Conservation (phyloP, 2,329 filamentous ascomycete genomes). For the Colletotrichum coccodes region DNA sequence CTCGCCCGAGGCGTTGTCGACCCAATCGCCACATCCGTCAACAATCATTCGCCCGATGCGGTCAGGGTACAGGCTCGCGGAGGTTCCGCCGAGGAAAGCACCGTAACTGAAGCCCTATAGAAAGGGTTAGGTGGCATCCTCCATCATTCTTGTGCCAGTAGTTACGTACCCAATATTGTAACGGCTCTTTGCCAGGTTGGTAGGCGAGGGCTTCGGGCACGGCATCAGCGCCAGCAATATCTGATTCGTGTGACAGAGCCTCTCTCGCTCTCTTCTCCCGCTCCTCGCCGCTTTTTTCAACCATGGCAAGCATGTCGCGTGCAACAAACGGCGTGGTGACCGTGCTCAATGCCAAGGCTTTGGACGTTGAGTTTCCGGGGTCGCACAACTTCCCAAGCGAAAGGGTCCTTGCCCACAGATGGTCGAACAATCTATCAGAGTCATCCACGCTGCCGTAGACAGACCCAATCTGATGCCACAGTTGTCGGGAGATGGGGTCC, state of each 20-base stretch:
- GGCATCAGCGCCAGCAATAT: not conserved
- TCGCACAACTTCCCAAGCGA: not conserved
- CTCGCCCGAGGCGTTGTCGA: constrained; percentile 45
- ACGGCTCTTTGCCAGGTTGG: not conserved
- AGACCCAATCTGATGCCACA: constrained; percentile 3
- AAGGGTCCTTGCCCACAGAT: not conserved
- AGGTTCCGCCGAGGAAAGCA: constrained; percentile 45
- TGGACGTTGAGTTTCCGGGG: not conserved
- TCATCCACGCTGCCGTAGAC: not conserved
- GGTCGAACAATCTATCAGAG: not conserved
- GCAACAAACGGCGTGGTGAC: constrained; percentile 50
- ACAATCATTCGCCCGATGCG: constrained; percentile 53
- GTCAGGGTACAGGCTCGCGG: constrained; percentile 46
- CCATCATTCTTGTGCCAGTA: no score
- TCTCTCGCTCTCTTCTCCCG: not conserved
- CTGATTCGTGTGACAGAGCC: not conserved
- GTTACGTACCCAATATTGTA: constrained; percentile 19
- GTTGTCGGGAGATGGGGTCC: not conserved
- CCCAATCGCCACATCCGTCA: constrained; percentile 48
- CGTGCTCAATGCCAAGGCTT: not conserved
- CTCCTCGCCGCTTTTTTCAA: constrained; percentile 49
- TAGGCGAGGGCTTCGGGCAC: not conserved
- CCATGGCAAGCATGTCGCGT: constrained; percentile 55
- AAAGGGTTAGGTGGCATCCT: constrained; percentile 51
- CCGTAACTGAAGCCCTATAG: constrained; percentile 60